A percentile compares a stretch with the other conserved stretches of the same genome.
phyloP scores from a whole-genome alignment of 108 stramenopile species.

The Cyclotella sp. region DNA sequence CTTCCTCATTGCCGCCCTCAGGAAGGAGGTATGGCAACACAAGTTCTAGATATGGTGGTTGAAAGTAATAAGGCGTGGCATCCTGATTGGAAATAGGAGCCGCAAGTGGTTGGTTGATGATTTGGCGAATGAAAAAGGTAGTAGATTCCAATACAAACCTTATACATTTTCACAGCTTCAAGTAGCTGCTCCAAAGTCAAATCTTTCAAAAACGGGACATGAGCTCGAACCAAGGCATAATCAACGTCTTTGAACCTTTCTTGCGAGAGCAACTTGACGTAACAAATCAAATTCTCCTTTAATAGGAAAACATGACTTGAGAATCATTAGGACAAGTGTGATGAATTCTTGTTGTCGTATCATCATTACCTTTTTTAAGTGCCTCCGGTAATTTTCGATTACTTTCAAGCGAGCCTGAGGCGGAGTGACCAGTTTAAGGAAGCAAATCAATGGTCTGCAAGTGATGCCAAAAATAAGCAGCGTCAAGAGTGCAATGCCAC shows the following conservation, averaged over 20 bases:
- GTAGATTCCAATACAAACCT: neutral
- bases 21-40: too few relatives aligned
- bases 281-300: conserved; percentile 1
- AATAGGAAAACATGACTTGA: conserved; percentile 10
- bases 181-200: conserved; percentile 54
- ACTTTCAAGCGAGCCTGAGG: too few relatives aligned
- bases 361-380: too few relatives aligned
- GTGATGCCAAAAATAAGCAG: too few relatives aligned
- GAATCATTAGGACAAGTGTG: conserved; percentile 7
- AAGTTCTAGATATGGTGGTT: too few relatives aligned
- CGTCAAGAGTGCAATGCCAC: too few relatives aligned
- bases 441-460: too few relatives aligned
- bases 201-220: conserved; percentile 61
- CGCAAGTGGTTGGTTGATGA: neutral
- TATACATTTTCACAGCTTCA: conserved; percentile 49
- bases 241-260: conserved; percentile 53
- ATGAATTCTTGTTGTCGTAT: neutral
- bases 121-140: neutral
- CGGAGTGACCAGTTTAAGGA: too few relatives aligned
- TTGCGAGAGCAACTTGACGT: conserved; percentile 6
- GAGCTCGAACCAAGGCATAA: conserved; percentile 60
- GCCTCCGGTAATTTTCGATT: too few relatives aligned
- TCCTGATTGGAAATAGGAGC: too few relatives aligned
- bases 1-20: too few relatives aligned
- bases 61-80: too few relatives aligned